phyloP scores from a whole-genome alignment of 371 early-diverging fungal species.

The Neoconidiobolus thromboides region DNA sequence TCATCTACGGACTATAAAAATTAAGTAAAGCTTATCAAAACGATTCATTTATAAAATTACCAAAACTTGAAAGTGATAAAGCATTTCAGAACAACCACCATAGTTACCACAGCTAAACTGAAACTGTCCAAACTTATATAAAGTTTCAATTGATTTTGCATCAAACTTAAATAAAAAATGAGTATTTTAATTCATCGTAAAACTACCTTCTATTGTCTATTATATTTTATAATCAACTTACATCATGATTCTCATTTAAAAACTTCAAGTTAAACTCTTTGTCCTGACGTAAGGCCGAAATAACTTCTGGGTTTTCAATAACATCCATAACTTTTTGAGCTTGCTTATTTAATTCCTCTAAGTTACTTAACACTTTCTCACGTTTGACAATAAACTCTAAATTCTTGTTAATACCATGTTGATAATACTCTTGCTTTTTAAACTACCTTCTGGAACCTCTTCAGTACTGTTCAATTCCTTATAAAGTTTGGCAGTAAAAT shows the following conservation, averaged over 20 bases:
- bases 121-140: slow-evolving; percentile 74
- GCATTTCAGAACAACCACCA: slow-evolving; percentile 73
- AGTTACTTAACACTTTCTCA: slow-evolving; percentile 41
- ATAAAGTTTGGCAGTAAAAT: slow-evolving; percentile 63
- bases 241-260: slow-evolving; percentile 61
- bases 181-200: not conserved
- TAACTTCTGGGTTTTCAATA: slow-evolving; percentile 77
- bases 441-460: slow-evolving; percentile 36
- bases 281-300: slow-evolving; percentile 73
- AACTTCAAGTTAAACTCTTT: slow-evolving; percentile 71
- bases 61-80: slow-evolving; percentile 83
- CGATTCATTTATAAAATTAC: slow-evolving; percentile 17
- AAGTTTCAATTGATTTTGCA: slow-evolving; percentile 55
- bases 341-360: slow-evolving; percentile 51
- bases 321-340: slow-evolving; percentile 70
- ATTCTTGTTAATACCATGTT: slow-evolving; percentile 9
- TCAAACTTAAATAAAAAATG: slow-evolving; percentile 35
- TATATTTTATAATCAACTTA: slow-evolving; percentile 13
- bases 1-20: slow-evolving; percentile 50
- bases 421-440: not conserved
- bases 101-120: slow-evolving; percentile 86
- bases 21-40: slow-evolving; percentile 24
- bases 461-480: slow-evolving; percentile 50
- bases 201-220: too few relatives aligned
- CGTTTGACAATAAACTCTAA: slow-evolving; percentile 53